Evolutionary conservation across 768 basidiomycete genomes (phyloP).

Genomic region (Hemileccinum impolitum): DNA sequence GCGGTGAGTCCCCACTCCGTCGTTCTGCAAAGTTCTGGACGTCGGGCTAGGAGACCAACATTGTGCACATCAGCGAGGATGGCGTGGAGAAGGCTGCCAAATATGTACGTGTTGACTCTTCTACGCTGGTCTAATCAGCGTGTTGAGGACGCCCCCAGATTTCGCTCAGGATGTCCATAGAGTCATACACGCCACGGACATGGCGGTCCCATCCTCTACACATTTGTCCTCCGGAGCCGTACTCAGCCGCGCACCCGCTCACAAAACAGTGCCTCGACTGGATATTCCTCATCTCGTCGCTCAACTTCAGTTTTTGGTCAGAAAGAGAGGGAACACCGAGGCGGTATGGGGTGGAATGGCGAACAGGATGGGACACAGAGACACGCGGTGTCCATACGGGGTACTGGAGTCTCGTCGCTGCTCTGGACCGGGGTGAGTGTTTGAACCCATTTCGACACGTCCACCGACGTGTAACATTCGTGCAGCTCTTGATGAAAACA

Average conservation of each 20-base stretch:
- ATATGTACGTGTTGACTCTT: slow-evolving; percentile 42
- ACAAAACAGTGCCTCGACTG: slow-evolving; percentile 68
- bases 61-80: slow-evolving; percentile 56
- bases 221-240: slow-evolving; percentile 65
- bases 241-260: slow-evolving; percentile 47
- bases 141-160: slow-evolving; percentile 45
- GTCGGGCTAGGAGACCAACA: slow-evolving; percentile 47
- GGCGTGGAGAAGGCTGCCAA: slow-evolving; percentile 66
- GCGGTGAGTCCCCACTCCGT: slow-evolving; percentile 37
- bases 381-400: slow-evolving; percentile 64
- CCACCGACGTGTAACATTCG: background rate
- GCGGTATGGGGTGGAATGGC: slow-evolving; percentile 80
- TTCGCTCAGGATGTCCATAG: slow-evolving; percentile 48
- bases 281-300: slow-evolving; percentile 83
- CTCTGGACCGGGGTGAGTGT: slow-evolving; percentile 69
- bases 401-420: slow-evolving; percentile 85
- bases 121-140: slow-evolving; percentile 5
- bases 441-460: too few species aligned
- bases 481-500: slow-evolving; percentile 68
- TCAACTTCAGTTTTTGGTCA: slow-evolving; percentile 92
- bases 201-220: slow-evolving; percentile 73
- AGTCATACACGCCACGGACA: slow-evolving; percentile 73
- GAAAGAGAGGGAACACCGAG: slow-evolving; percentile 54
- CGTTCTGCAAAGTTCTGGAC: background rate
- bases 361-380: slow-evolving; percentile 57